Evolutionary conservation across 805 yeast species (phyloP).

Genomic region (Sporopachydermia lactativora): DNA sequence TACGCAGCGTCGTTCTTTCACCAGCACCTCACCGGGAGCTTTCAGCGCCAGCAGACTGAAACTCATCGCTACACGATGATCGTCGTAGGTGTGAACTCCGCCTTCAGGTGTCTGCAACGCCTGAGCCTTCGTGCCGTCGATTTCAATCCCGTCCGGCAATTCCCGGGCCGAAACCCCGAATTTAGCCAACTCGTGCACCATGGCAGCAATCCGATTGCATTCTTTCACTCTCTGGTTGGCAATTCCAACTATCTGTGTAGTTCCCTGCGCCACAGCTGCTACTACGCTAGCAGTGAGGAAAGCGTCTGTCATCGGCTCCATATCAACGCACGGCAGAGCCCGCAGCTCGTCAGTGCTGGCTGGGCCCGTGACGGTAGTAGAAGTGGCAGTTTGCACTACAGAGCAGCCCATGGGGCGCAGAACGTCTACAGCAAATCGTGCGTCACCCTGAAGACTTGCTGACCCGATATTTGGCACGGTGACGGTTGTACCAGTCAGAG

Average conservation of each 20-base stretch:
- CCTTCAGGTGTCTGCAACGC: slow-evolving; percentile 42
- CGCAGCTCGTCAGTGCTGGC: slow-evolving; percentile 45
- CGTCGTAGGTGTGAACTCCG: slow-evolving; percentile 76
- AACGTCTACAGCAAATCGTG: slow-evolving; percentile 89
- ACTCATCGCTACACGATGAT: slow-evolving; percentile 97
- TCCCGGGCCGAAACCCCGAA: slow-evolving; percentile 82
- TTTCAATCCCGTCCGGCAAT: slow-evolving; percentile 83
- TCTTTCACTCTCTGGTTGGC: slow-evolving; percentile 98
- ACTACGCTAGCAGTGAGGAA: slow-evolving; percentile 93
- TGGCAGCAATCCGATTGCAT: slow-evolving; percentile 91
- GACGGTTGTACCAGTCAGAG: slow-evolving; percentile 84
- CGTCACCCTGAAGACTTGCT: slow-evolving; percentile 90
- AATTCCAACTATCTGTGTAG: slow-evolving; percentile 83
- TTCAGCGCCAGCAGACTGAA: slow-evolving; percentile 79
- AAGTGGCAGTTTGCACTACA: slow-evolving; percentile 68
- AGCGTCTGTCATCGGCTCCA: slow-evolving; percentile 99
- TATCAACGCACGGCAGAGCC: slow-evolving; percentile 68
- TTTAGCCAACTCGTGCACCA: slow-evolving; percentile 77
- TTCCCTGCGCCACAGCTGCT: slow-evolving; percentile 70
- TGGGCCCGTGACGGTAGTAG: slow-evolving; percentile 92
- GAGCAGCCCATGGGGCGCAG: slow-evolving; percentile 89
- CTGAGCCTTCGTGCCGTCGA: slow-evolving; percentile 48
- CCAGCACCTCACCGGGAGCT: slow-evolving; percentile 43
- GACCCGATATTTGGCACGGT: slow-evolving; percentile 92
- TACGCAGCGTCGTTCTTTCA: slow-evolving; percentile 82